Conservation (phyloP, 306 rosid species). For the Notholithocarpus densiflorus region DNA sequence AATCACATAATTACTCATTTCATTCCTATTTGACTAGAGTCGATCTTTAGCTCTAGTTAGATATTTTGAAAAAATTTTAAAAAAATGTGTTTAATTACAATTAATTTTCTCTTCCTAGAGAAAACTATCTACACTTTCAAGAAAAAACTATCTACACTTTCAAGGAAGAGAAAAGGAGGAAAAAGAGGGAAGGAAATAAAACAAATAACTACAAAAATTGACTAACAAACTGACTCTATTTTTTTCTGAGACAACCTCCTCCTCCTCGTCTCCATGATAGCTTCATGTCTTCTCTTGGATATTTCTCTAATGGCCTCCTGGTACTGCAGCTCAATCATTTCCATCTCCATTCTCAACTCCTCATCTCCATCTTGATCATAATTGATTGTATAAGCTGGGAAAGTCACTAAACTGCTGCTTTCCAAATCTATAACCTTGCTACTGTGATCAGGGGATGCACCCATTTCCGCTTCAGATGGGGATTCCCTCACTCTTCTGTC, state of each 20-base stretch:
- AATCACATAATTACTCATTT: too few relatives aligned
- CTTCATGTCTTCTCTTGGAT: constrained; percentile 28
- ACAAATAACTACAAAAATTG: background rate
- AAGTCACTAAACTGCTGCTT: constrained; percentile 9
- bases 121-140: constrained; percentile 1
- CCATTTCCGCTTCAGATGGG: constrained; percentile 17
- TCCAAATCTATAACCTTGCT: constrained; percentile 21
- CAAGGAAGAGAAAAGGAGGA: too few relatives aligned
- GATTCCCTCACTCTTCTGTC: constrained; percentile 12
- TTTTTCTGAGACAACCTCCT: constrained; percentile 37
- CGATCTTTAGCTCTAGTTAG: too few relatives aligned
- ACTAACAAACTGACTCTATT: constrained; percentile 17
- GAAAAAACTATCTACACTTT: background rate
- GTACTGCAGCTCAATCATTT: constrained; percentile 44
- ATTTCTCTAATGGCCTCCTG: constrained; percentile 37
- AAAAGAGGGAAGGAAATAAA: too few relatives aligned
- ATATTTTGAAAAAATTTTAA: too few relatives aligned
- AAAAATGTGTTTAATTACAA: too few relatives aligned
- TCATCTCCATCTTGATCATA: constrained; percentile 9
- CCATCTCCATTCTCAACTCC: constrained; percentile 43
- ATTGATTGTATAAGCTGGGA: background rate
- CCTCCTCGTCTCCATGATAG: constrained; percentile 43
- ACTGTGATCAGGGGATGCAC: background rate
- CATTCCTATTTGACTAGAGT: too few relatives aligned
- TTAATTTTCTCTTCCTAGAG: background rate